phyloP scores from a whole-genome alignment of 108 stramenopile species.

The Cyclotella sp. region DNA sequence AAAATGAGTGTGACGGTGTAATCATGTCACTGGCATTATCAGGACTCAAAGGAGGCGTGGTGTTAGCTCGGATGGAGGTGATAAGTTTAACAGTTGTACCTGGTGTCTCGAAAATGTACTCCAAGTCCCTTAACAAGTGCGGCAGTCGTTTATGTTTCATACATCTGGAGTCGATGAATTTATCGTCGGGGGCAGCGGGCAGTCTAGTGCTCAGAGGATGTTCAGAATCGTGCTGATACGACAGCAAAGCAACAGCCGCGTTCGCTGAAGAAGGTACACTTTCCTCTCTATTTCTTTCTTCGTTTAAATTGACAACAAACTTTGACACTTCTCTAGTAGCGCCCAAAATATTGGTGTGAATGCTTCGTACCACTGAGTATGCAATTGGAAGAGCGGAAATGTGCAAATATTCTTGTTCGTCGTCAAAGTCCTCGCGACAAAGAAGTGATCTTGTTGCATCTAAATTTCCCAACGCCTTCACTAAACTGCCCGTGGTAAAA shows the following conservation, averaged over 20 bases:
- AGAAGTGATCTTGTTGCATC: constrained; percentile 74
- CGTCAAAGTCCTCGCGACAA: constrained; percentile 63
- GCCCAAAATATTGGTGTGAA: constrained; percentile 86
- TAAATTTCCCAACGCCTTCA: constrained; percentile 79
- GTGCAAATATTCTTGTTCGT: constrained; percentile 46
- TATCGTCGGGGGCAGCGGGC: constrained; percentile 87
- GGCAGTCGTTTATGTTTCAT: constrained; percentile 87
- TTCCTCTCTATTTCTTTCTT: constrained; percentile 6
- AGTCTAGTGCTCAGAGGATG: constrained; percentile 75
- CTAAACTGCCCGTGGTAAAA: constrained; percentile 89
- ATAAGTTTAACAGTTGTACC: constrained; percentile 81
- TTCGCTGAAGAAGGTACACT: background rate
- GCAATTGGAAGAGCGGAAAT: constrained; percentile 81
- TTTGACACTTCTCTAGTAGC: constrained; percentile 77
- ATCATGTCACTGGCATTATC: constrained; percentile 34
- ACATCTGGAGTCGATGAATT: constrained; percentile 86
- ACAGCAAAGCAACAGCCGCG: constrained; percentile 27
- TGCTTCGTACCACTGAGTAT: constrained; percentile 78
- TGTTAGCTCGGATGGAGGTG: constrained; percentile 51
- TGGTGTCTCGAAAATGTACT: constrained; percentile 91
- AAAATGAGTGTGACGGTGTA: constrained; percentile 40
- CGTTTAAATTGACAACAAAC: constrained; percentile 46
- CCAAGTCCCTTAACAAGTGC: constrained; percentile 86
- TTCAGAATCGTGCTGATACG: constrained; percentile 76
- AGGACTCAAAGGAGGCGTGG: constrained; percentile 31